Percentiles rank a stretch among this genome's conserved stretches.
Evolutionary conservation across 345 rosid species (phyloP).

Genomic region (Theobroma cacao): DNA sequence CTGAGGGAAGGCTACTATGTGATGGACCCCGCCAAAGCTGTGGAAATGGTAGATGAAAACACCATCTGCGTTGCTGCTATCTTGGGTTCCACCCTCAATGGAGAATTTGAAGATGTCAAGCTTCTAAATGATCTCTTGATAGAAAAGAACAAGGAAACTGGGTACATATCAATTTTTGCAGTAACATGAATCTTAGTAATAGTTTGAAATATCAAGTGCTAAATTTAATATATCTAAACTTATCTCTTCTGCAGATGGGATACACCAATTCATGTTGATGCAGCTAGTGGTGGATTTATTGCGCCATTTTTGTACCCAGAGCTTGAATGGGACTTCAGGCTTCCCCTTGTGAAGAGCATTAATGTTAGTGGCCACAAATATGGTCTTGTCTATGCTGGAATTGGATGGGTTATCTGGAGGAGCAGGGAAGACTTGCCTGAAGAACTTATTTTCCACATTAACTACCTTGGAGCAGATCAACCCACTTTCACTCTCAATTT

Average conservation of each 20-base stretch:
- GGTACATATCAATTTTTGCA: slow-evolving; percentile 30
- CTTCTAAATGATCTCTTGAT: slow-evolving; percentile 67
- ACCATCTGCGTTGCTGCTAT: slow-evolving; percentile 97
- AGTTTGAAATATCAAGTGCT: not conserved
- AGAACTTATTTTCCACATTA: slow-evolving; percentile 91
- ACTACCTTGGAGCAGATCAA: slow-evolving; percentile 90
- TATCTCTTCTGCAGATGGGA: slow-evolving; percentile 54
- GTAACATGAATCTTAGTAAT: not conserved
- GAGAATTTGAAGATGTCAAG: slow-evolving; percentile 95
- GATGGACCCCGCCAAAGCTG: slow-evolving; percentile 92
- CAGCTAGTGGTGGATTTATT: slow-evolving; percentile 93
- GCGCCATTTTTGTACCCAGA: slow-evolving; percentile 95
- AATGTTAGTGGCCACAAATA: slow-evolving; percentile 93
- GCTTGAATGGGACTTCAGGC: slow-evolving; percentile 90
- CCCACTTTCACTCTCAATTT: slow-evolving; percentile 97
- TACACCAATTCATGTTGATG: slow-evolving; percentile 93
- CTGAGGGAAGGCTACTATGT: slow-evolving; percentile 85
- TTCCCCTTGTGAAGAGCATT: slow-evolving; percentile 85
- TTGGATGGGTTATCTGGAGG: slow-evolving; percentile 96
- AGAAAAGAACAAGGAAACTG: slow-evolving; percentile 72
- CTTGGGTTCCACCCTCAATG: slow-evolving; percentile 87
- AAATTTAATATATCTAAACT: not conserved
- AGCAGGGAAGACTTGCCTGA: slow-evolving; percentile 81
- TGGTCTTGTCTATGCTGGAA: slow-evolving; percentile 91
- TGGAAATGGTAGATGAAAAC: slow-evolving; percentile 92